Evolutionary conservation across 371 early-diverging fungal species (phyloP), one percentile per base, ranked within the genome.

Genomic region (Rhizopus sp.): DNA sequence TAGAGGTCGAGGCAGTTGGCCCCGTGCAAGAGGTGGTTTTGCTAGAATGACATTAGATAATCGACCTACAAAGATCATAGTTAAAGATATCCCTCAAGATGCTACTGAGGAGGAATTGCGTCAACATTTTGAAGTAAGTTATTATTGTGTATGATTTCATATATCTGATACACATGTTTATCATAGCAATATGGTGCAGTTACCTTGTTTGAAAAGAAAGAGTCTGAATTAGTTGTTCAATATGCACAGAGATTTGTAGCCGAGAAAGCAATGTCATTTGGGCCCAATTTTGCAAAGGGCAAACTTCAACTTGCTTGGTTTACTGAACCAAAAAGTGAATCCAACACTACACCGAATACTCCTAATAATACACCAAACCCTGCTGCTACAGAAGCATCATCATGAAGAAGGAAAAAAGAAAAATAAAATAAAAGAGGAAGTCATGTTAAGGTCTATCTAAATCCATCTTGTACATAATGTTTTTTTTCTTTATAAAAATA

Each of bases 51-150:
- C 54, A 17, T 56, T 91, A 35, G 92, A 91, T 64, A 86, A 89
- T 49, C 82, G 92, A 9, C 80, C 90, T 3, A 86, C 85, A 7
- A 87, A 84, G 61, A 52, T 92, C 33, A 55, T 77, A 35, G 69
- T 89, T 15, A 78, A 80, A 31, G 77, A 80, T 35, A 66, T 84
- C 7, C 77, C 83, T 23, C 59, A 72, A 51, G 69, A 66, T 3
- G 55, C 72, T n/a, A 74, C 66, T 38, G 74, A 75, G n/a, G 54
- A 60, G 12, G 73, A 72, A 10, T 69, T 89, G 29, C 74, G 73
- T 42, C 71, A 69, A 39, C 85, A 90, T 59, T 86, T 89, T 60
- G 84, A 86, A 68, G 87, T 87, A 66, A 53, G 46, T 47, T 12
- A 9, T 6, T 30, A 17, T 30, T 5, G 9, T 4, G 16, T 40